Evolutionary conservation across 1,284 basidiomycete species (phyloP), one percentile per base, ranked within the genome.

Genomic region (Puccinia novopanici): DNA sequence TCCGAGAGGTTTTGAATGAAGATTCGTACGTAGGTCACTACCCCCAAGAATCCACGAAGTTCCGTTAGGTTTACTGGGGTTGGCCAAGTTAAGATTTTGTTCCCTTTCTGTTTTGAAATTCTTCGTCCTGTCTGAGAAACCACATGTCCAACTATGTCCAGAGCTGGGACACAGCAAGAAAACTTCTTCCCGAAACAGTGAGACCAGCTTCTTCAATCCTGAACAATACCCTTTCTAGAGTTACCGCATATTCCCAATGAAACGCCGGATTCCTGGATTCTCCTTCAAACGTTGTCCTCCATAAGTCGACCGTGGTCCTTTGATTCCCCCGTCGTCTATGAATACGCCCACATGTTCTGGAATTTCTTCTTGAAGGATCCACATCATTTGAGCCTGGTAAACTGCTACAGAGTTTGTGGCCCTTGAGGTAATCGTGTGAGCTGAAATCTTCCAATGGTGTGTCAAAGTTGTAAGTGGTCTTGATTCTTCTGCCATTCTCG

Each of bases 381-480:
- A n/a, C n/a, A n/a, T n/a, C n/a, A n/a, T n/a, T n/a, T 76, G 61
- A 34, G 75, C 73, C n/a, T 75, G 57, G 22, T 75, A 65, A 24
- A 75, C 54, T 19, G 73, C 57, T 9, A 75, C 73, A 3, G 37
- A 76, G 40, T 67, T 65, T 2, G 75, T 76, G 2, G 37, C 75
- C 75, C 75, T 67, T 76, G 75, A n/a, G 75, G 59, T 22, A 76
- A n/a, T 37, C 61, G 8, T 2, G 75, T 76, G 22, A 76, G 42
- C 37, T 67, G 15, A 13, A 76, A 54, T 19, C 24, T 17, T 54
- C 61, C 12, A 76, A 30, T 34, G 45, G 45, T 15, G 42, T 76
- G 3, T 76, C 40, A 76, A 76, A 76, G 75, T 50, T 15, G 59
- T 76, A 4, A 76, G 15, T 13, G 27, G 61, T 65, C 45, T 27